Percentiles rank a stretch among this genome's conserved stretches.
phyloP scores from a whole-genome alignment of 129 eudicot genomes.

The Kitagawia praeruptora region DNA sequence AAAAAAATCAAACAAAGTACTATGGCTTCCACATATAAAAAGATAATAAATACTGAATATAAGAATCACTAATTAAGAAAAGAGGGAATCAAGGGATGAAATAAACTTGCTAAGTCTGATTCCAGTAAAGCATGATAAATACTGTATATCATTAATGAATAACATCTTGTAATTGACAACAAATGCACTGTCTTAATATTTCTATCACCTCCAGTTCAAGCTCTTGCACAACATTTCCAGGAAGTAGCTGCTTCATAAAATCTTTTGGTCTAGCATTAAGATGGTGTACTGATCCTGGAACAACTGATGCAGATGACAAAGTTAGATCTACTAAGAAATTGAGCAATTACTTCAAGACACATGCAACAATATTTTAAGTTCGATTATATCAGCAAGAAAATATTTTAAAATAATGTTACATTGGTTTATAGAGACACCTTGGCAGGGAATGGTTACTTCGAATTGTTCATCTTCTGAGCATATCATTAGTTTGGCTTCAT shows the following conservation, averaged over 20 bases:
- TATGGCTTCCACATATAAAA: not conserved
- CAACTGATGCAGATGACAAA: conserved; percentile 28
- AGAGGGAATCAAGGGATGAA: too few relatives aligned
- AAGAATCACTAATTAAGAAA: too few relatives aligned
- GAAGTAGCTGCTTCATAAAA: conserved; percentile 36
- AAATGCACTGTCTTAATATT: not conserved
- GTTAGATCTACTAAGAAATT: not conserved
- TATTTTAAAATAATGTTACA: not conserved
- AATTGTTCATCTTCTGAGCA: conserved; percentile 20
- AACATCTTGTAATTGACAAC: not conserved
- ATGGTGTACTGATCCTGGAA: conserved; percentile 43
- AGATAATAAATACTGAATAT: not conserved
- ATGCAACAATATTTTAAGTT: not conserved
- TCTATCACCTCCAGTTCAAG: conserved; percentile 50
- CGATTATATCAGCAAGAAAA: not conserved
- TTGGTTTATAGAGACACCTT: conserved; percentile 23
- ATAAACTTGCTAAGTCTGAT: not conserved
- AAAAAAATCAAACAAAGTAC: not conserved
- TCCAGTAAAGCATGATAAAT: not conserved
- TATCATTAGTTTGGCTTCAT: conserved; percentile 45
- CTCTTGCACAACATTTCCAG: conserved; percentile 40
- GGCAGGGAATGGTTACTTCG: conserved; percentile 32
- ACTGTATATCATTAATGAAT: not conserved
- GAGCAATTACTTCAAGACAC: not conserved
- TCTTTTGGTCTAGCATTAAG: conserved; percentile 25